These are phyloP conservation scores for Oenanthe javanica DNA, from an alignment of 140 eudicot genomes.

Conservation along the genomic window DNA sequence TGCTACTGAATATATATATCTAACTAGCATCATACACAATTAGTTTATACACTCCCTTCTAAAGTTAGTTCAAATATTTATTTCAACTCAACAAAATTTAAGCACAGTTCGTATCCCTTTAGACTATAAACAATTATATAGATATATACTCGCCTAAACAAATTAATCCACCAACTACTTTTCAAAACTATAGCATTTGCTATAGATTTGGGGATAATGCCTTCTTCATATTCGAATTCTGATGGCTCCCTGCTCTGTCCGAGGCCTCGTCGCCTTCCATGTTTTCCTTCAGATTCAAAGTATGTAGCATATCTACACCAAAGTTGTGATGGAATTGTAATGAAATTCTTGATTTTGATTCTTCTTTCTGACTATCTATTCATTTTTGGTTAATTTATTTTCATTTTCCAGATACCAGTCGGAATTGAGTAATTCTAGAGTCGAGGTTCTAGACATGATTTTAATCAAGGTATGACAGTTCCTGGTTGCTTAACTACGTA, in stretches of 20 bases:
- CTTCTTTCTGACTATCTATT: background rate
- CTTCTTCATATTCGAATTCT: background rate
- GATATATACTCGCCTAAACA: no score
- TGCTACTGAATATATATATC: background rate
- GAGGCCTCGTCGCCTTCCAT: constrained; percentile 42
- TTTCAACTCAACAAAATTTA: background rate
- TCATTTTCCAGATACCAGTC: constrained; percentile 27
- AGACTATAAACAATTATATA: no score
- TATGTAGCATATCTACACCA: background rate
- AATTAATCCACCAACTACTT: background rate
- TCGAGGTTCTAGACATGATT: constrained; percentile 59
- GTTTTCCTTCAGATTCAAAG: constrained; percentile 17
- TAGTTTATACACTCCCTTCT: background rate
- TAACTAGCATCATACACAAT: background rate
- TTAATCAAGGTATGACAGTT: constrained; percentile 37
- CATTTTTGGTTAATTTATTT: background rate
- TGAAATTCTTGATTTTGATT: background rate
- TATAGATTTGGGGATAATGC: background rate
- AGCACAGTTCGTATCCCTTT: background rate
- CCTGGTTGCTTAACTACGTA: background rate
- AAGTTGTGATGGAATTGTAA: background rate
- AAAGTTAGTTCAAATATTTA: background rate
- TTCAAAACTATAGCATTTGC: constrained; percentile 8
- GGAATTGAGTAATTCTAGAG: constrained; percentile 34
- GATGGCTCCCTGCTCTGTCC: constrained; percentile 38